These are phyloP conservation scores for Yamadazyma sp. DNA, from an alignment of 805 yeast genomes.

Conservation along the genomic window DNA sequence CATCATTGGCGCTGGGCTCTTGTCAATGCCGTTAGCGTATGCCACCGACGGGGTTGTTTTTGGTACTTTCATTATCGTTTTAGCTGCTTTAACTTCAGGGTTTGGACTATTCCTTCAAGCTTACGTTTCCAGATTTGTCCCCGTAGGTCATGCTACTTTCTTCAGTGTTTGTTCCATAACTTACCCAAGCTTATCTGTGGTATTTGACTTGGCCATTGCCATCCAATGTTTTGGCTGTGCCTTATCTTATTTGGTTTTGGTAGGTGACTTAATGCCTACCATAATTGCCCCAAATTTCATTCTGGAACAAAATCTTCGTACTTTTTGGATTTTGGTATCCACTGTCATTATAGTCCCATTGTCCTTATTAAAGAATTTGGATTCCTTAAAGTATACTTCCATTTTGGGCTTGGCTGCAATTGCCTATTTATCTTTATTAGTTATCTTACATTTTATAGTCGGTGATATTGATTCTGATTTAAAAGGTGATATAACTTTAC, in stretches of 20 bases:
- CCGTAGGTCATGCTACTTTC: slow-evolving; percentile 63
- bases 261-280: slow-evolving; percentile 77
- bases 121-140: slow-evolving; percentile 53
- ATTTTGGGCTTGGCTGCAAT: slow-evolving; percentile 80
- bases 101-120: slow-evolving; percentile 66
- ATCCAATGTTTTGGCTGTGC: slow-evolving; percentile 81
- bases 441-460: slow-evolving; percentile 62
- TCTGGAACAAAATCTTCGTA: slow-evolving; percentile 29
- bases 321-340: slow-evolving; percentile 60
- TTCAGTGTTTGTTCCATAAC: slow-evolving; percentile 66
- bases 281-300: slow-evolving; percentile 32
- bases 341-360: slow-evolving; percentile 50
- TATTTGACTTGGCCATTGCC: slow-evolving; percentile 74
- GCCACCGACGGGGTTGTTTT: slow-evolving; percentile 61
- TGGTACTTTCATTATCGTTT: slow-evolving; percentile 51
- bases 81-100: slow-evolving; percentile 66
- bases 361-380: slow-evolving; percentile 70
- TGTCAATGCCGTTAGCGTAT: slow-evolving; percentile 74
- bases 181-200: slow-evolving; percentile 61
- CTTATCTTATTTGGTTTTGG: slow-evolving; percentile 68
- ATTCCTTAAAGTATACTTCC: slow-evolving; percentile 83
- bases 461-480: slow-evolving; percentile 46
- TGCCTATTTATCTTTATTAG: slow-evolving; percentile 69
- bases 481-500: slow-evolving; percentile 27
- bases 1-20: slow-evolving; percentile 75